These are phyloP conservation scores for Malassezia sympodialis DNA, from an alignment of 1,284 basidiomycete genomes.

Conservation along the genomic window DNA sequence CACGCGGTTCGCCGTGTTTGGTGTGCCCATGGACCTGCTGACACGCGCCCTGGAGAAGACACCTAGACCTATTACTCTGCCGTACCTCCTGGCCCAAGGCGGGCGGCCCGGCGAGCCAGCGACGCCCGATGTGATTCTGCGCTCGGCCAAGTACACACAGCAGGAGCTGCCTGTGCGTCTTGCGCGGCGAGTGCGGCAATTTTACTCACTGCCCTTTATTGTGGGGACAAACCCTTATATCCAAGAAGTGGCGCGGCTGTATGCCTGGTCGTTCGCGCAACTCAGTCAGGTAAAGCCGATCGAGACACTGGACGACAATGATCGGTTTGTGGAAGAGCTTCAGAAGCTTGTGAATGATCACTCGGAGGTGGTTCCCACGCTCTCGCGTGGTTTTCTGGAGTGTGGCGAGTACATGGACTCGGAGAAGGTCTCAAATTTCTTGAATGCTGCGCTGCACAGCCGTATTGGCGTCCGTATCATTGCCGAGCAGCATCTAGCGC, in stretches of 20 bases:
- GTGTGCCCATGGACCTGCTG: conserved; percentile 36
- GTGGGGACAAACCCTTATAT: conserved; percentile 84
- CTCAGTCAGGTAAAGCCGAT: conserved; percentile 62
- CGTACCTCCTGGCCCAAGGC: conserved; percentile 35
- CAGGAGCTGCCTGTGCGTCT: conserved; percentile 45
- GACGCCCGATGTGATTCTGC: conserved; percentile 30
- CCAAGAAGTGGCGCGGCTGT: conserved; percentile 62
- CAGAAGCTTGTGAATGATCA: conserved; percentile 65
- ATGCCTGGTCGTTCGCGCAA: conserved; percentile 64
- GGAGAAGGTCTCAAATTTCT: conserved; percentile 63
- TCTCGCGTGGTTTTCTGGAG: conserved; percentile 84
- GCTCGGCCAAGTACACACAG: conserved; percentile 38
- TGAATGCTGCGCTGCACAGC: conserved; percentile 73
- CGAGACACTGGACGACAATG: conserved; percentile 61
- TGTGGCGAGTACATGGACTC: conserved; percentile 71
- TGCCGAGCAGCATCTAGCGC: conserved; percentile 79
- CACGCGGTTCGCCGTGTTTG: conserved; percentile 25
- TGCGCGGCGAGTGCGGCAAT: conserved; percentile 38
- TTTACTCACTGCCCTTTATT: conserved; percentile 53
- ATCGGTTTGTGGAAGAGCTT: conserved; percentile 59
- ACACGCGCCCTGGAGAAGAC: conserved; percentile 27
- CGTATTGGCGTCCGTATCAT: conserved; percentile 78
- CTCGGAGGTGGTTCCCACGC: conserved; percentile 73
- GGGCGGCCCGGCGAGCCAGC: conserved; percentile 30
- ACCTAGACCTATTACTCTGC: conserved; percentile 37